Evolutionary conservation across 2,329 filamentous ascomycete genomes (phyloP).

Genomic region (Colletotrichum brevisporum): DNA sequence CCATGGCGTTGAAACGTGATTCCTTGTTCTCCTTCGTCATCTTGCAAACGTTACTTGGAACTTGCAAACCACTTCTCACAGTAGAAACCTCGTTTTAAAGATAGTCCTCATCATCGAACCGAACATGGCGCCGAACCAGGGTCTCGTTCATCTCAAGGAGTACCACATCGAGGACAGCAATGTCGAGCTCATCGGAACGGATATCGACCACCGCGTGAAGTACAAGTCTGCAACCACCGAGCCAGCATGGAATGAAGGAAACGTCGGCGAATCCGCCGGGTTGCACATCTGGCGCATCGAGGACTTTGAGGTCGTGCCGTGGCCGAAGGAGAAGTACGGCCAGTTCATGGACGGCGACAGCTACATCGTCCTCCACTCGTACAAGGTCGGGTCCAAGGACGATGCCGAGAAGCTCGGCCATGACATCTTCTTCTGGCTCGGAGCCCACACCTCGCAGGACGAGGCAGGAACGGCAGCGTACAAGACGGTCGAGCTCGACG

Average conservation of each 20-base stretch:
- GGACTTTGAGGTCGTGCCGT: slow-evolving; percentile 74
- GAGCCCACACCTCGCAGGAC: slow-evolving; percentile 75
- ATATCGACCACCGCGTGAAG: slow-evolving; percentile 78
- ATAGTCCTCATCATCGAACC: neutral
- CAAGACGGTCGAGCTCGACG: slow-evolving; percentile 79
- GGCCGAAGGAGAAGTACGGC: slow-evolving; percentile 70
- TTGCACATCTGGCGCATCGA: slow-evolving; percentile 77
- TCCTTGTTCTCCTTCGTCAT: neutral
- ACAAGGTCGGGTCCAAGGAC: slow-evolving; percentile 63
- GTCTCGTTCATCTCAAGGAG: slow-evolving; percentile 73
- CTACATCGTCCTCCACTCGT: slow-evolving; percentile 75
- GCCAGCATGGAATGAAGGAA: slow-evolving; percentile 75
- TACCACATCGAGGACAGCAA: slow-evolving; percentile 80
- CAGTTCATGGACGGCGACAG: slow-evolving; percentile 78
- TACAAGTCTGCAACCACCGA: slow-evolving; percentile 75
- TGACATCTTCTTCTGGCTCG: slow-evolving; percentile 80
- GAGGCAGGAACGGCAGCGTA: slow-evolving; percentile 79
- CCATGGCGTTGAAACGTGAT: slow-evolving; percentile 35
- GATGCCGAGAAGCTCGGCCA: slow-evolving; percentile 65
- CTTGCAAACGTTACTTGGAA: slow-evolving; percentile 2
- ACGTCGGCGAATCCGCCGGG: slow-evolving; percentile 66
- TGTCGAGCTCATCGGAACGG: slow-evolving; percentile 74
- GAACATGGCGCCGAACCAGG: slow-evolving; percentile 72
- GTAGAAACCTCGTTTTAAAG: neutral
- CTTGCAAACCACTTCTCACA: neutral